Conservation (phyloP, 768 basidiomycete genomes). For the Kwoniella bestiolae region DNA sequence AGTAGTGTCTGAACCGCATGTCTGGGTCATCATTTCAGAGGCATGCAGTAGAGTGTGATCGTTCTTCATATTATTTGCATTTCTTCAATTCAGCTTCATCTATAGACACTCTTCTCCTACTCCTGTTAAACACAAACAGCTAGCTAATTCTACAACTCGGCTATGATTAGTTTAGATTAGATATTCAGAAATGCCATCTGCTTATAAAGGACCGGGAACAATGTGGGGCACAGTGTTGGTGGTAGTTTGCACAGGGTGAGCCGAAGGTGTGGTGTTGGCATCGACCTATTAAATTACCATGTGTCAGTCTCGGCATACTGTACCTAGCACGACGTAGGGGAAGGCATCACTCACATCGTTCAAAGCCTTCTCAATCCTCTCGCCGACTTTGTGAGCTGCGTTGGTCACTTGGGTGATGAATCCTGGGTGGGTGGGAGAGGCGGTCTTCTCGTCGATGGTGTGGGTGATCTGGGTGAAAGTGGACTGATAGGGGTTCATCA, state of each 20-base stretch:
- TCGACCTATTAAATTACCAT: not conserved
- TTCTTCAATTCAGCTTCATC: too few species aligned
- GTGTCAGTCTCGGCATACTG: not conserved
- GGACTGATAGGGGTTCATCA: slow-evolving; percentile 19
- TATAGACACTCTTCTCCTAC: too few species aligned
- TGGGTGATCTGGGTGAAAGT: slow-evolving; percentile 43
- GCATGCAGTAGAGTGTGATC: too few species aligned
- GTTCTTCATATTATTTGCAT: too few species aligned
- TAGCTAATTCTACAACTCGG: not conserved
- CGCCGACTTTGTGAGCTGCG: slow-evolving; percentile 39
- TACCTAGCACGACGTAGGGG: too few species aligned
- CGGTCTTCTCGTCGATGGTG: slow-evolving; percentile 54
- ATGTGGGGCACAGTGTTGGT: slow-evolving; percentile 52
- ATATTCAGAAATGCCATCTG: not conserved
- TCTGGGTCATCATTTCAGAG: too few species aligned
- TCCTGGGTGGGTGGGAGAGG: slow-evolving; percentile 50
- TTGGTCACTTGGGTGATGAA: slow-evolving; percentile 48
- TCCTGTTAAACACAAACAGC: not conserved
- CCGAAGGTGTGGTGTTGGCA: not conserved
- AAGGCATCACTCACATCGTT: slow-evolving; percentile 34
- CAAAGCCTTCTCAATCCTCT: slow-evolving; percentile 47
- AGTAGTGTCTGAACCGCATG: too few species aligned
- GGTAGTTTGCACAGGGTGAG: slow-evolving; percentile 43
- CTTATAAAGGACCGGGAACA: not conserved
- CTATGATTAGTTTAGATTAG: not conserved